Base-by-base conservation (phyloP, 2,329 filamentous ascomycete species). In the Peltaster fructicola region DNA sequence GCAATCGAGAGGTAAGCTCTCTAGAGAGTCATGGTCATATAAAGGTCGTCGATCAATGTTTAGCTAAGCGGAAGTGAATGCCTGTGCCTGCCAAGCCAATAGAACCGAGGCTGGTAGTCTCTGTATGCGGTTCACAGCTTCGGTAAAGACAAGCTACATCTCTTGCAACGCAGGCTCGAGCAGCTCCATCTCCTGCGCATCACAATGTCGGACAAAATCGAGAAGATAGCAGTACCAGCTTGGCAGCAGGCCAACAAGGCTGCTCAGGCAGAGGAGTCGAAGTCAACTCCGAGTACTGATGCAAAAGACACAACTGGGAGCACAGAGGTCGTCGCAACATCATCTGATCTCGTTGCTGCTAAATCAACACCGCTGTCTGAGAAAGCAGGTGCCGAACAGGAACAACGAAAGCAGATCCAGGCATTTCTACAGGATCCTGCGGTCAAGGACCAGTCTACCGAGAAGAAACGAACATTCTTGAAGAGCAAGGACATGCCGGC, bases 391-490 rank as follows among this genome's bases (percentile, higher is more conserved):
- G n/a, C n/a, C n/a, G n/a, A n/a, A n/a, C n/a, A n/a, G n/a, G n/a
- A n/a, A n/a, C n/a, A n/a, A n/a, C n/a, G n/a, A n/a, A n/a, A n/a
- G n/a, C 68, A 81, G 43, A 81, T 82, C 14, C 62, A 65, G 20
- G 66, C 61, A 26, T 93, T 92, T 44, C 63, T 93, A 4, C 59
- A 77, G 24, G 74, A 90, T 31, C 69, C 77, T 6, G 59, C 63
- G 11, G 77, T 92, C 29, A 68, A 65, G 30, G 56, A 73, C 48
- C 69, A 74, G 16, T 60, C 74, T 0, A 60, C 62, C 21, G 73
- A 79, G 28, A 73, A 70, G 50, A 91, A 91, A 54, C 57, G 65
- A 11, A 64, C 66, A 6, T 92, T 92, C 38, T 55, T 93, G 2
- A 63, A 72, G 41, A 68, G 67, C 24, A 93, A 93, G 48, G 79